Base-by-base conservation (phyloP, 306 rosid species). In the Prunus mongolica region DNA sequence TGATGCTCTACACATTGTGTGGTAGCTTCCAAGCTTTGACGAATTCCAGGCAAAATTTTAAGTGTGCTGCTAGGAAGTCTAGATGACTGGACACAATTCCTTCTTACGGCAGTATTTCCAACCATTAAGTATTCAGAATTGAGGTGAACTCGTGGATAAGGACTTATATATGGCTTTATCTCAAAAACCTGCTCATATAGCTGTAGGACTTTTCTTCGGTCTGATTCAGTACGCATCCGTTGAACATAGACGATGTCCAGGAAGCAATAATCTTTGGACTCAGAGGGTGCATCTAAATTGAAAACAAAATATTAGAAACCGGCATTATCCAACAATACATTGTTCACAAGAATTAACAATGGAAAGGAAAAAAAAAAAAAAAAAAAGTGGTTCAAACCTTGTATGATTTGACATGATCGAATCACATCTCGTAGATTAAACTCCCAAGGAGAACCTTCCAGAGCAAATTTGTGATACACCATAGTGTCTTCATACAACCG, bases 371-470 rank as follows among this genome's bases (percentile, higher is more conserved):
- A 2, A 82, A 62, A 72, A 2, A 82, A 62, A 72, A 44, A 14
- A 74, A 49, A 73, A 18, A 69, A 77, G 55, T 1, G 18, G 41
- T 73, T 27, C 80, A 65, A 67, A 93, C 98, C 98, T 81, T 85
- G 58, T 76, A 95, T 90, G 55, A 95, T 85, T 86, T 95, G 91
- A 80, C 98, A 95, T 3, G 90, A 95, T 71, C 98, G 95, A 80
- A 95, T 68, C 55, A 95, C 90, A 85, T 95, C 98, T 67, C 98
- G 93, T 50, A 95, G 92, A 86, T 92, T 95, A 69, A 95, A 95
- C 83, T 95, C 98, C 98, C 98, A 95, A 20, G 98, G 97, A 19
- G 92, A 87, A 25, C 98, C 98, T 60, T 88, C 93, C 84, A 85
- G 91, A 56, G 92, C 96, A 85, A 95, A 95, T 72, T 85, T 92